Evolutionary conservation across 1,139 yeast species (phyloP).

Genomic region (Pichia sorboxylosa): DNA sequence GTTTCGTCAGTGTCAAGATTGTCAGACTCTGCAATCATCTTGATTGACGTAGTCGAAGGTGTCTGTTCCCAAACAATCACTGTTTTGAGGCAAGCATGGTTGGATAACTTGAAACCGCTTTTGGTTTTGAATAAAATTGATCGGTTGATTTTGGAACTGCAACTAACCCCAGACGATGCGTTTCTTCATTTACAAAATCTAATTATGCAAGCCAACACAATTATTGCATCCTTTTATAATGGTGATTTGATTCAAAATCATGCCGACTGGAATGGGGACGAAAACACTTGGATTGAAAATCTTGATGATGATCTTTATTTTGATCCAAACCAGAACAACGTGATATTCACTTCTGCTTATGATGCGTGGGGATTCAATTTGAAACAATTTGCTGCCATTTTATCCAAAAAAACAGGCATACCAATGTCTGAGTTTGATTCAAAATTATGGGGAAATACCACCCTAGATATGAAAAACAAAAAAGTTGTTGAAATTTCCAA

Average conservation of each 20-base stretch:
- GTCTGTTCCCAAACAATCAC: constrained; percentile 99
- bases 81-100: constrained; percentile 92
- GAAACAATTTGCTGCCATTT: constrained; percentile 77
- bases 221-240: constrained; percentile 83
- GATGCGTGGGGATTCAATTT: constrained; percentile 98
- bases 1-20: constrained; percentile 99
- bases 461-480: constrained; percentile 80
- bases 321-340: constrained; percentile 82
- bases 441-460: constrained; percentile 94
- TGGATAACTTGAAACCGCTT: constrained; percentile 78
- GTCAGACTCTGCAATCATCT: constrained; percentile 99
- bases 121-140: constrained; percentile 91
- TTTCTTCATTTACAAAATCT: constrained; percentile 65
- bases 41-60: constrained; percentile 99
- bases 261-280: constrained; percentile 42
- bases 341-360: constrained; percentile 84
- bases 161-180: constrained; percentile 76
- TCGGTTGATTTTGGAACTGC: constrained; percentile 70
- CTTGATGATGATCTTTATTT: constrained; percentile 82
- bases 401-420: constrained; percentile 76
- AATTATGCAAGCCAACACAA: constrained; percentile 90
- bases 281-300: constrained; percentile 55
- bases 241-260: constrained; percentile 94
- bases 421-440: constrained; percentile 68
- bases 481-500: constrained; percentile 56